phyloP scores from a whole-genome alignment of 495 filamentous ascomycete genomes.

The Penicillium cosmopolitanum region DNA sequence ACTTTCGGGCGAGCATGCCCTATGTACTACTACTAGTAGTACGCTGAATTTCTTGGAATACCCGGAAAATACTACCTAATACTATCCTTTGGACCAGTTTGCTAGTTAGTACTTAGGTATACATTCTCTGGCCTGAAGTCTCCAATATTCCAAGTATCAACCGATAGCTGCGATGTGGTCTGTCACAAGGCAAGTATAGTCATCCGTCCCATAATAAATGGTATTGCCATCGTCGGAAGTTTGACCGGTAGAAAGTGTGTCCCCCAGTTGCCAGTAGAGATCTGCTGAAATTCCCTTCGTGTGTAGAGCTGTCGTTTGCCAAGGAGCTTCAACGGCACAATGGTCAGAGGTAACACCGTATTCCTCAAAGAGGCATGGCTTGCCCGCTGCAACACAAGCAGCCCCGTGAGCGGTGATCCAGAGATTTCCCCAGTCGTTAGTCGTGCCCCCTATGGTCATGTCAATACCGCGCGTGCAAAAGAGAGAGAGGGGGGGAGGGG shows the following conservation, averaged over 20 bases:
- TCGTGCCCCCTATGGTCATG: constrained; percentile 38
- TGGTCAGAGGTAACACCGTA: constrained; percentile 57
- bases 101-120: no score
- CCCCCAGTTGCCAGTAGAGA: constrained; percentile 71
- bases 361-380: constrained; percentile 72
- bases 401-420: constrained; percentile 67
- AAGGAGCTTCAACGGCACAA: constrained; percentile 52
- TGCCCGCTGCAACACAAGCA: constrained; percentile 56
- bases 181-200: constrained; percentile 60
- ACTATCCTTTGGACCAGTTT: no score
- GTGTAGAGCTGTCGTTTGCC: constrained; percentile 59
- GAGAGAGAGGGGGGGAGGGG: neutral
- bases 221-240: constrained; percentile 66
- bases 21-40: no score
- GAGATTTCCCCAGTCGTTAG: constrained; percentile 50
- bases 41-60: no score
- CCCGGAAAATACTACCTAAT: no score
- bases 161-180: constrained; percentile 58
- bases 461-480: neutral
- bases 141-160: neutral
- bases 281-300: constrained; percentile 57
- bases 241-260: constrained; percentile 54
- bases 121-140: no score
- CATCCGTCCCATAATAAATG: constrained; percentile 57
- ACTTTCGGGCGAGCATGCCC: no score